phyloP scores from a whole-genome alignment of 2,329 filamentous ascomycete species.

The Xylariales sp. region DNA sequence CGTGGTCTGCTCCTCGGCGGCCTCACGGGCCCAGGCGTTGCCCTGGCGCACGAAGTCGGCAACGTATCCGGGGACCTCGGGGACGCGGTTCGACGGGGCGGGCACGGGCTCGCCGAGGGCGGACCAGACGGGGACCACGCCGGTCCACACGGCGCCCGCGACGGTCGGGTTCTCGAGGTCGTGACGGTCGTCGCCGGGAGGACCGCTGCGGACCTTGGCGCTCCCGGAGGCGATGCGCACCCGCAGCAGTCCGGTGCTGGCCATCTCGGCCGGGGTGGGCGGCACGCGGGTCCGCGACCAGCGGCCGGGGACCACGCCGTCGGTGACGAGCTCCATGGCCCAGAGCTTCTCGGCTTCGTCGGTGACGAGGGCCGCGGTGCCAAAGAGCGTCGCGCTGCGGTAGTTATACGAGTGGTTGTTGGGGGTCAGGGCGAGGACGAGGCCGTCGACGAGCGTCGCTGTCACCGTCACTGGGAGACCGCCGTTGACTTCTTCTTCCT shows the following conservation, averaged over 20 bases:
- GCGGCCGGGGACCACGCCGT: constrained; percentile 64
- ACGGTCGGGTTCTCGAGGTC: constrained; percentile 42
- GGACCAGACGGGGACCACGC: constrained; percentile 59
- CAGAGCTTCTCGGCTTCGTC: constrained; percentile 68
- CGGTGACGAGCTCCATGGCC: constrained; percentile 75
- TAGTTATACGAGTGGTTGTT: constrained; percentile 86
- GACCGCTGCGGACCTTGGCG: constrained; percentile 67
- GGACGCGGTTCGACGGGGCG: constrained; percentile 53
- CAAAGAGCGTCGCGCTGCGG: constrained; percentile 74
- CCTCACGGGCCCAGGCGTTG: constrained; percentile 22
- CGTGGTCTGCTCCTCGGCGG: constrained; percentile 17
- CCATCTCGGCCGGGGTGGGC: constrained; percentile 69
- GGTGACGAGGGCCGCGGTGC: constrained; percentile 64
- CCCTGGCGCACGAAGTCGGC: constrained; percentile 31
- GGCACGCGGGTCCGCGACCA: constrained; percentile 68
- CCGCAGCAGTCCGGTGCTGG: constrained; percentile 67
- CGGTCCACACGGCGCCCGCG: constrained; percentile 46
- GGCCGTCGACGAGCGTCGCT: constrained; percentile 71
- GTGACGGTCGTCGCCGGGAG: constrained; percentile 49
- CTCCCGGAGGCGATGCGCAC: constrained; percentile 67
- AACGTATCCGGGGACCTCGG: constrained; percentile 59
- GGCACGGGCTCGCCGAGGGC: constrained; percentile 60
- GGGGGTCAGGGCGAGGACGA: constrained; percentile 75
- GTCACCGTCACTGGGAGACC: constrained; percentile 69
- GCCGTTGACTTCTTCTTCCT: constrained; percentile 25